phyloP scores from a whole-genome alignment of 495 filamentous ascomycete species.

The Hypomontagnella monticulosa region DNA sequence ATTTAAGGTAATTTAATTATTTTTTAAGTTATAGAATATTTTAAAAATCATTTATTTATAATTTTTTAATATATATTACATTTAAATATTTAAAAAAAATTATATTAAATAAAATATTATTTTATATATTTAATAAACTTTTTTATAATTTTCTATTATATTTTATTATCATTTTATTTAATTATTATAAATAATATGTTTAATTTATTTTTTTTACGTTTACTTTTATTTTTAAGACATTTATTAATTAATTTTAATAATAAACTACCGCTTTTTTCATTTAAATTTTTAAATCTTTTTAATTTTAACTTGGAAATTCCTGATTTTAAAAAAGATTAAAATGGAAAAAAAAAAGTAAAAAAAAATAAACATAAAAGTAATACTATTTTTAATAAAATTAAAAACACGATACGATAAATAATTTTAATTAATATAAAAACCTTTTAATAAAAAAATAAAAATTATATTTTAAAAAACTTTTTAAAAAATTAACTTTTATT shows the following conservation, averaged over 20 bases:
- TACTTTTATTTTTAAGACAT: background rate
- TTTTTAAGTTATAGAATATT: no score
- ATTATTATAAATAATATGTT: background rate
- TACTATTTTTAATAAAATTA: background rate
- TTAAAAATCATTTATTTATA: background rate
- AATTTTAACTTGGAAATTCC: background rate
- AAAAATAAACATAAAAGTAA: background rate
- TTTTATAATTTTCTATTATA: background rate
- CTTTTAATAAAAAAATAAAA: no score
- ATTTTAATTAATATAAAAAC: no score
- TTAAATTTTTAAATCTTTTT: background rate
- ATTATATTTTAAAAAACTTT: no score
- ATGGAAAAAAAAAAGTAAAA: background rate
- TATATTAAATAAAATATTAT: background rate
- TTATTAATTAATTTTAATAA: background rate
- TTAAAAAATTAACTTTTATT: background rate
- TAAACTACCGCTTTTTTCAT: background rate
- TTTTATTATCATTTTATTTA: background rate
- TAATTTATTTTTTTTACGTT: background rate
- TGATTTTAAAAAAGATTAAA: background rate
- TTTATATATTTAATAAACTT: background rate
- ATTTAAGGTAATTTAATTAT: no score
- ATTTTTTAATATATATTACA: background rate
- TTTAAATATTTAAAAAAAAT: background rate
- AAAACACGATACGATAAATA: no score